Conservation (phyloP, 805 yeast genomes). For the Starmera amethionina region DNA sequence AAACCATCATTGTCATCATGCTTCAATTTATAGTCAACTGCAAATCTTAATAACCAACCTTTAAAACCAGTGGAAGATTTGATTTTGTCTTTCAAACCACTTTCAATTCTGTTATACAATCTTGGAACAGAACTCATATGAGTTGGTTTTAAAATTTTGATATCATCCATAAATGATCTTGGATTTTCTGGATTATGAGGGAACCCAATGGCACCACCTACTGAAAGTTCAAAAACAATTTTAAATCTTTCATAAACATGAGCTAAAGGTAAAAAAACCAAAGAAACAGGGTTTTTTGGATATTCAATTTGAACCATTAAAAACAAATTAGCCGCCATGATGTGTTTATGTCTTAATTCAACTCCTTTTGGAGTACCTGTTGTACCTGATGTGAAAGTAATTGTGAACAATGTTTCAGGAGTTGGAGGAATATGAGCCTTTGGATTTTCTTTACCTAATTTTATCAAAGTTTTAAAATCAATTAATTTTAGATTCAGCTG, state of each 20-base stretch:
- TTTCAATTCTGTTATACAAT: constrained; percentile 50
- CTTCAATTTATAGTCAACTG: constrained; percentile 29
- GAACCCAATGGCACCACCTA: constrained; percentile 45
- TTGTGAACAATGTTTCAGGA: constrained; percentile 45
- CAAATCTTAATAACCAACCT: constrained; percentile 30
- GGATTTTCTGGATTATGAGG: constrained; percentile 44
- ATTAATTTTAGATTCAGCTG: constrained; percentile 17
- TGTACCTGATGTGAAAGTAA: constrained; percentile 69
- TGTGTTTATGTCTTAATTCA: constrained; percentile 40
- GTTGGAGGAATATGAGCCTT: constrained; percentile 35
- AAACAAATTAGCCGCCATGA: constrained; percentile 39
- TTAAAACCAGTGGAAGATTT: constrained; percentile 34
- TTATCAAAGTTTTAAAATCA: constrained; percentile 27
- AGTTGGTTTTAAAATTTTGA: constrained; percentile 44
- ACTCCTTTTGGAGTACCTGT: constrained; percentile 74
- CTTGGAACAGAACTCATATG: constrained; percentile 53
- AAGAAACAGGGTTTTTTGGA: constrained; percentile 18
- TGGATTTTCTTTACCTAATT: constrained; percentile 33
- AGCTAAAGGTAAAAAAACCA: constrained; percentile 46
- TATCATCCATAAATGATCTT: constrained; percentile 47
- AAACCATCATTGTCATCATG: constrained; percentile 26
- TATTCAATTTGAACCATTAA: constrained; percentile 25
- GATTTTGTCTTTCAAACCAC: constrained; percentile 42
- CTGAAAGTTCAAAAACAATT: constrained; percentile 32
- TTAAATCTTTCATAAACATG: constrained; percentile 45